Percentiles rank a stretch among this genome's conserved stretches.
Conservation (phyloP, 2,329 filamentous ascomycete species). For the Mycogone perniciosa region DNA sequence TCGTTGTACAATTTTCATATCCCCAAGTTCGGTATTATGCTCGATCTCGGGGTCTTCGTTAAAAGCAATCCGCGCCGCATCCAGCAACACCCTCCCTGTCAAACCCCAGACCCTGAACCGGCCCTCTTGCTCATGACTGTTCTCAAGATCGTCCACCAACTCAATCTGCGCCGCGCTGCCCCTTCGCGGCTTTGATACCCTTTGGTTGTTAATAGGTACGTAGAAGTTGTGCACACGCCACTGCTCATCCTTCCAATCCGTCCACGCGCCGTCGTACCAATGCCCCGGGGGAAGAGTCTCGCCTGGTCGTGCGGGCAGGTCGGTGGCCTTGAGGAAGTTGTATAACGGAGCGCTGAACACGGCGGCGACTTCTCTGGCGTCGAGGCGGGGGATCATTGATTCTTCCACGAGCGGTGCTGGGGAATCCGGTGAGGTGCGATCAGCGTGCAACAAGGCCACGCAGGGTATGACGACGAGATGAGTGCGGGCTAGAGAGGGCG, state of each 20-base stretch:
- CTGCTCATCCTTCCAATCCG: slow-evolving; percentile 66
- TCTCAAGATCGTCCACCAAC: slow-evolving; percentile 38
- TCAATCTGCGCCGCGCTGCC: slow-evolving; percentile 26
- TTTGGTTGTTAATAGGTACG: slow-evolving; percentile 70
- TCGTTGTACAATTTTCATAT: slow-evolving; percentile 43
- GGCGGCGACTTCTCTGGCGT: slow-evolving; percentile 86
- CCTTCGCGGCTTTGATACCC: slow-evolving; percentile 54
- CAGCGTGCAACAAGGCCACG: slow-evolving; percentile 68
- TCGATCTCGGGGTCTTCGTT: slow-evolving; percentile 79
- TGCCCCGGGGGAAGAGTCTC: slow-evolving; percentile 43
- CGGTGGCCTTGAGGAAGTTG: slow-evolving; percentile 63
- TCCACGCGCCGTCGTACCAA: slow-evolving; percentile 86
- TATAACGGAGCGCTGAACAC: slow-evolving; percentile 88
- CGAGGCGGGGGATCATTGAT: slow-evolving; percentile 69
- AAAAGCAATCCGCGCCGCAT: slow-evolving; percentile 81
- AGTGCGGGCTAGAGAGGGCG: slow-evolving; percentile 66
- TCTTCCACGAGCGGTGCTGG: slow-evolving; percentile 51
- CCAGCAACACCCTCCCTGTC: slow-evolving; percentile 85
- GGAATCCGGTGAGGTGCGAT: slow-evolving; percentile 33
- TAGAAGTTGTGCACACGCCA: slow-evolving; percentile 92
- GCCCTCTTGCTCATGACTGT: slow-evolving; percentile 36
- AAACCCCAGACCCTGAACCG: slow-evolving; percentile 89
- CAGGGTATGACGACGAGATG: slow-evolving; percentile 69
- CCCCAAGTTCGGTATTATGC: slow-evolving; percentile 49
- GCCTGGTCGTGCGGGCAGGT: slow-evolving; percentile 42